A percentile compares a stretch with the other conserved stretches of the same genome.
Conservation (phyloP, 805 yeast species). For the Hanseniaspora nectarophila region DNA sequence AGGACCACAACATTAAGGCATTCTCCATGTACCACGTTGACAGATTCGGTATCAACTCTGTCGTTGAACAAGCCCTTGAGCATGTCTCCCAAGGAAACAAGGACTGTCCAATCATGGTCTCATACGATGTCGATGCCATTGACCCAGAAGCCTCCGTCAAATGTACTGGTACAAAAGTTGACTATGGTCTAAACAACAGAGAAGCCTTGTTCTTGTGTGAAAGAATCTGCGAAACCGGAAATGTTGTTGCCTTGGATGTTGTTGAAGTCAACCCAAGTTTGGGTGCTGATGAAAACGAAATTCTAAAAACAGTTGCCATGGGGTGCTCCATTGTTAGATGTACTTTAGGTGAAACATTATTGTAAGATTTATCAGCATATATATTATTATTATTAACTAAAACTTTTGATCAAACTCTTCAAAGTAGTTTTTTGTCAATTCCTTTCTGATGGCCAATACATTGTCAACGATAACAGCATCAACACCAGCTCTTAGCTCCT, state of each 20-base stretch:
- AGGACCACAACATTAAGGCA: slow-evolving; percentile 63
- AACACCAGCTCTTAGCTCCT: slow-evolving; percentile 87
- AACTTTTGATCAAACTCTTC: slow-evolving; percentile 4
- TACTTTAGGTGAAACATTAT: slow-evolving; percentile 82
- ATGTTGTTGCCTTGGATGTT: slow-evolving; percentile 73
- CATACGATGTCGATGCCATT: slow-evolving; percentile 93
- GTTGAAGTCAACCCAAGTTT: slow-evolving; percentile 89
- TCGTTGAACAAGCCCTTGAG: slow-evolving; percentile 80
- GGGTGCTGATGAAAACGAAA: slow-evolving; percentile 64
- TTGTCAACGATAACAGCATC: slow-evolving; percentile 98
- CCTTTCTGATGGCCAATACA: slow-evolving; percentile 84
- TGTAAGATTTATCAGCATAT: slow-evolving; percentile 18
- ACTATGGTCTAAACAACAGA: slow-evolving; percentile 89
- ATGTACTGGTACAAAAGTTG: slow-evolving; percentile 94
- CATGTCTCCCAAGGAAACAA: slow-evolving; percentile 40
- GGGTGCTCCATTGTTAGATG: slow-evolving; percentile 88
- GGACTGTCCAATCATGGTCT: slow-evolving; percentile 62
- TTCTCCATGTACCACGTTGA: slow-evolving; percentile 94
- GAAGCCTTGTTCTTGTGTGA: slow-evolving; percentile 90
- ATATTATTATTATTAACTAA: neutral
- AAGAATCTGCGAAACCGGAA: slow-evolving; percentile 83
- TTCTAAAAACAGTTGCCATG: slow-evolving; percentile 73
- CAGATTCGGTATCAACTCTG: slow-evolving; percentile 82
- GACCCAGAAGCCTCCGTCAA: slow-evolving; percentile 82
- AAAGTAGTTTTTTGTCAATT: slow-evolving; percentile 36